phyloP scores from a whole-genome alignment of 805 yeast genomes.

The Hanseniaspora jakobsenii region DNA sequence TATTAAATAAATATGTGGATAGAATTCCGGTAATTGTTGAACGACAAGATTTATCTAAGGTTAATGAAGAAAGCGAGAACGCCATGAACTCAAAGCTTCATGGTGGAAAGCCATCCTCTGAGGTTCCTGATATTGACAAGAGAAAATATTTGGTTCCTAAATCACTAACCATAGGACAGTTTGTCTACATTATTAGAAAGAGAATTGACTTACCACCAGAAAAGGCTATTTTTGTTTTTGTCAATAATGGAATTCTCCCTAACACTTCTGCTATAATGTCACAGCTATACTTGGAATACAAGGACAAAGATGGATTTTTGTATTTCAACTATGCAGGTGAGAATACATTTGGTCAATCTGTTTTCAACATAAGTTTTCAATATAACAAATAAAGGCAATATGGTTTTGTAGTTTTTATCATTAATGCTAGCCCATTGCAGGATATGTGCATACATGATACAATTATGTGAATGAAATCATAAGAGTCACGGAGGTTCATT shows the following conservation, averaged over 20 bases:
- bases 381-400: background rate
- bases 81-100: background rate
- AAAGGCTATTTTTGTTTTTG: conserved; percentile 94
- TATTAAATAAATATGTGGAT: conserved; percentile 76
- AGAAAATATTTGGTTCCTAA: conserved; percentile 93
- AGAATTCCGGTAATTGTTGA: conserved; percentile 95
- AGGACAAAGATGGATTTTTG: conserved; percentile 94
- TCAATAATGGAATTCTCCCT: conserved; percentile 80
- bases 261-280: conserved; percentile 97
- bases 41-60: conserved; percentile 77
- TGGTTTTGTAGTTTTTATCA: too few relatives aligned
- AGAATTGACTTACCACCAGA: conserved; percentile 92
- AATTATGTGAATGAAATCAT: too few relatives aligned
- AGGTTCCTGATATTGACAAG: conserved; percentile 91
- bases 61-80: background rate
- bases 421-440: too few relatives aligned
- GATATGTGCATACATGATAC: too few relatives aligned
- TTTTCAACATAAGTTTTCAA: background rate
- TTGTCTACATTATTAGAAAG: conserved; percentile 93
- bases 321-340: conserved; percentile 95
- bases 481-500: too few relatives aligned
- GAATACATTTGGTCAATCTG: conserved; percentile 69
- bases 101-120: conserved; percentile 27
- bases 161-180: conserved; percentile 93
- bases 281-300: conserved; percentile 88